Base-by-base conservation (phyloP, 345 rosid genomes). In the Citrus maxima region DNA sequence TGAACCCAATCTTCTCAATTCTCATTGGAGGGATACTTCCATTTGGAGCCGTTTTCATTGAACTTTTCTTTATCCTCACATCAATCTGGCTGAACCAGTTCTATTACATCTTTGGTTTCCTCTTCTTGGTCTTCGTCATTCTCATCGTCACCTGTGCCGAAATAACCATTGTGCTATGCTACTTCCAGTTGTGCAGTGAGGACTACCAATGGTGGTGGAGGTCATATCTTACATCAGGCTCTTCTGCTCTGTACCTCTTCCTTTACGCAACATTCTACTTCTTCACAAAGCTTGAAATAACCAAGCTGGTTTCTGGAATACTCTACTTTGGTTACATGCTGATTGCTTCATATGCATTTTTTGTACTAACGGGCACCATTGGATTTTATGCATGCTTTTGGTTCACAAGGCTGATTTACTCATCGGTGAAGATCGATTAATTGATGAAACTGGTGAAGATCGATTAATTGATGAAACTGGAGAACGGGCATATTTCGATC, bases 141-240 rank as follows among this genome's bases (percentile, higher is more conserved):
- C 97, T 92, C 70, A 70, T 92, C 4, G 82, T 90, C 70, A 92
- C 97, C 0, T 92, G 94, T 28, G 94, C 97, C 0, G 97, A 92
- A 78, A 92, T 92, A 51, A 89, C 94, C 64, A 59, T 92, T 8
- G 97, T 92, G 67, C 96, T 90, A 76, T 92, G 94, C 84, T 92
- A 92, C 90, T 92, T 90, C 87, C 94, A 92, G 86, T 75, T 92
- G 42, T 92, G 97, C 87, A 90, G 97, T 54, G 94, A 92, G 77
- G 97, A 92, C 83, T 92, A 92, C 76, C 88, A 89, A 4, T 92
- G 96, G 93, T 92, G 97, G 97, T 92, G 97, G 97, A 92, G 97
- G 79, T 90, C 97, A n/a, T 92, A 92, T 86, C 90, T 92, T 25
- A 92, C 94, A 25, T 89, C 97, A 9, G 97, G 94, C 79, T 92